Conservation (phyloP, 495 filamentous ascomycete species). For the Geoglossum glabrum region DNA sequence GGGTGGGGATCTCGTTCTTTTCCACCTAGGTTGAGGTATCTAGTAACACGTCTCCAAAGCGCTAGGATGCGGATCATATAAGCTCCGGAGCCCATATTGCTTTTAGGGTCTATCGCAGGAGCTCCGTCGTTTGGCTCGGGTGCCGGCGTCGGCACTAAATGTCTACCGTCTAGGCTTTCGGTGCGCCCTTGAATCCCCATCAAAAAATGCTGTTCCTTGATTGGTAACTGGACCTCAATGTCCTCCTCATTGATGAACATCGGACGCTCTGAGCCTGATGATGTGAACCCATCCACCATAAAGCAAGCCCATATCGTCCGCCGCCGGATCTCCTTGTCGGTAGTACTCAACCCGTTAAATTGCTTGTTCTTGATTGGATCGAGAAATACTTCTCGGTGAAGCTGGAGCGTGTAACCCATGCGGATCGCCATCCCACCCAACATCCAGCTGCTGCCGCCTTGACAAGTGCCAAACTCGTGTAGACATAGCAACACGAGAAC, state of each 20-base stretch:
- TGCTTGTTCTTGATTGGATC: conserved; percentile 49
- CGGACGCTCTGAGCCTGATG: conserved; percentile 83
- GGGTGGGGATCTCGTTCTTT: conserved; percentile 57
- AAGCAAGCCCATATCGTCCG: conserved; percentile 97
- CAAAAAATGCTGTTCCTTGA: conserved; percentile 75
- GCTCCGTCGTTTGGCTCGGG: conserved; percentile 31
- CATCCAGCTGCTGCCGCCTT: conserved; percentile 89
- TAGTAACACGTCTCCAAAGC: conserved; percentile 77
- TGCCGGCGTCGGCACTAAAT: conserved; percentile 25
- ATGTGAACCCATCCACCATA: conserved; percentile 92
- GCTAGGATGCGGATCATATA: conserved; percentile 77
- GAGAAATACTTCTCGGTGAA: conserved; percentile 83
- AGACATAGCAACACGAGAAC: conserved; percentile 73
- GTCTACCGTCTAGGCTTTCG: conserved; percentile 51
- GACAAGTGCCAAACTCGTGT: conserved; percentile 93
- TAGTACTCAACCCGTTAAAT: conserved; percentile 42
- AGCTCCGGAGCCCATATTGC: conserved; percentile 86
- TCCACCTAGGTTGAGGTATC: conserved; percentile 78
- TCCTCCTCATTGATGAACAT: conserved; percentile 80
- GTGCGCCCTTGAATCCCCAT: conserved; percentile 80
- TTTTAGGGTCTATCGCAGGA: conserved; percentile 43
- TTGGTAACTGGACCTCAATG: conserved; percentile 74
- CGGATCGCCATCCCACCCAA: conserved; percentile 83
- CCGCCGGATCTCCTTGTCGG: conserved; percentile 78
- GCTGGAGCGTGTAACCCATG: conserved; percentile 89